Percentiles rank a stretch among this genome's conserved stretches.
Evolutionary conservation across 2,329 filamentous ascomycete species (phyloP).

Genomic region (Akanthomyces uredinophilus): DNA sequence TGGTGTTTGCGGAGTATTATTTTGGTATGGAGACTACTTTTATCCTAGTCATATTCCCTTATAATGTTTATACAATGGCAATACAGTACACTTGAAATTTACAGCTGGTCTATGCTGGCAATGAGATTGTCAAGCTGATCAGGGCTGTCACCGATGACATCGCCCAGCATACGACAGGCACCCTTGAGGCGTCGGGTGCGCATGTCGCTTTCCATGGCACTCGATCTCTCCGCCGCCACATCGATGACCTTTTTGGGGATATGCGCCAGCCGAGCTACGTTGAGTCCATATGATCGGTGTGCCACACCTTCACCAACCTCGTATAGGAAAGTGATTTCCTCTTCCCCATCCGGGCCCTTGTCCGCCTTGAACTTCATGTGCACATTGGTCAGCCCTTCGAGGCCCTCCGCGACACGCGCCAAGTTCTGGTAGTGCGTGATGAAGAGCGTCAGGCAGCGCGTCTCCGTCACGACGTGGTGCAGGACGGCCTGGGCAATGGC

Average conservation of each 20-base stretch:
- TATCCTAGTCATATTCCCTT: background rate
- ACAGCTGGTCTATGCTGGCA: conserved; percentile 56
- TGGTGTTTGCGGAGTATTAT: conserved; percentile 6
- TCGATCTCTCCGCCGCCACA: conserved; percentile 72
- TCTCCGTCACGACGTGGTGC: conserved; percentile 71
- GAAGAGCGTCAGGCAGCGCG: conserved; percentile 78
- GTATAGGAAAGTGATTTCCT: conserved; percentile 91
- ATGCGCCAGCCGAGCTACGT: conserved; percentile 81
- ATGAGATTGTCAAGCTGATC: conserved; percentile 50
- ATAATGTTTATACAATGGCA: conserved; percentile 13
- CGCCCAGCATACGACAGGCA: conserved; percentile 36
- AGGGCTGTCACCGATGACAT: conserved; percentile 33
- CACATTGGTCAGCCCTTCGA: conserved; percentile 72
- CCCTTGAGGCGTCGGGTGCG: conserved; percentile 56
- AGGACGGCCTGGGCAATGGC: conserved; percentile 92
- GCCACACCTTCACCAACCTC: conserved; percentile 87
- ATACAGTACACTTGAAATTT: conserved; percentile 17
- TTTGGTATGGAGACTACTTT: conserved; percentile 2
- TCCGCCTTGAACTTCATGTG: conserved; percentile 79
- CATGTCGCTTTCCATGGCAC: conserved; percentile 71
- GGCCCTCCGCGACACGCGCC: conserved; percentile 61
- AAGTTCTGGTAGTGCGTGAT: conserved; percentile 97
- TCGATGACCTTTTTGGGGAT: conserved; percentile 74
- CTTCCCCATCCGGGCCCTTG: conserved; percentile 44
- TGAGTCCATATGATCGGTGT: conserved; percentile 89